Evolutionary conservation across 305 asterid genomes (phyloP).

Genomic region (Striga hermonthica): DNA sequence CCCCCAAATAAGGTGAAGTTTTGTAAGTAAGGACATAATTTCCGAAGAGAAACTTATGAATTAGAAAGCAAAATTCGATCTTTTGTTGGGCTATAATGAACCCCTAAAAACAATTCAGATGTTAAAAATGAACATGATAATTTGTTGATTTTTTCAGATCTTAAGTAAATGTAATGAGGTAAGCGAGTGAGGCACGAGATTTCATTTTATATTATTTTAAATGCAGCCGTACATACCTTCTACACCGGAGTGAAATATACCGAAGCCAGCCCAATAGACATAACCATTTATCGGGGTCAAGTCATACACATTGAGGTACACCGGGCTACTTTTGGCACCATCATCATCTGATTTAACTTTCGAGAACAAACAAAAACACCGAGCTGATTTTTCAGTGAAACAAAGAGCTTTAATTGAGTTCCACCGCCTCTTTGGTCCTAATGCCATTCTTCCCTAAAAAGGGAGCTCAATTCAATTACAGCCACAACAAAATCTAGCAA

Average conservation of each 20-base stretch:
- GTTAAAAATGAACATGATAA: no score
- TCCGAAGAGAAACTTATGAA: no score
- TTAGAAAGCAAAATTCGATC: no score
- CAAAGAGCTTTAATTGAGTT: slow-evolving; percentile 57
- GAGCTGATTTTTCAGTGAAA: slow-evolving; percentile 56
- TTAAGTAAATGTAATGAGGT: no score
- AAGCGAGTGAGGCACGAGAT: no score
- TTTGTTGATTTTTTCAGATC: no score
- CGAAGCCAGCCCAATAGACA: slow-evolving; percentile 72
- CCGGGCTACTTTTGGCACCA: slow-evolving; percentile 62
- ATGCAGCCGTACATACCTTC: slow-evolving; percentile 52
- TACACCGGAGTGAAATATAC: slow-evolving; percentile 72
- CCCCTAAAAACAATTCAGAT: no score
- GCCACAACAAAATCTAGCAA: slow-evolving; percentile 36
- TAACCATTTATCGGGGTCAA: slow-evolving; percentile 66
- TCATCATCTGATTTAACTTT: slow-evolving; percentile 65
- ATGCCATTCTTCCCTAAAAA: slow-evolving; percentile 45
- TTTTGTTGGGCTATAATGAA: no score
- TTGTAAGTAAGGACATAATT: no score
- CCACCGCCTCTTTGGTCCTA: slow-evolving; percentile 72
- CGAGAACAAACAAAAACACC: slow-evolving; percentile 78
- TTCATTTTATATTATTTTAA: not conserved
- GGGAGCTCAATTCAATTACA: slow-evolving; percentile 39
- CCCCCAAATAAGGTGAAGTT: not conserved
- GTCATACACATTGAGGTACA: slow-evolving; percentile 65